Evolutionary conservation across 805 yeast species (phyloP).

Genomic region (Saccharomyces paradoxus): DNA sequence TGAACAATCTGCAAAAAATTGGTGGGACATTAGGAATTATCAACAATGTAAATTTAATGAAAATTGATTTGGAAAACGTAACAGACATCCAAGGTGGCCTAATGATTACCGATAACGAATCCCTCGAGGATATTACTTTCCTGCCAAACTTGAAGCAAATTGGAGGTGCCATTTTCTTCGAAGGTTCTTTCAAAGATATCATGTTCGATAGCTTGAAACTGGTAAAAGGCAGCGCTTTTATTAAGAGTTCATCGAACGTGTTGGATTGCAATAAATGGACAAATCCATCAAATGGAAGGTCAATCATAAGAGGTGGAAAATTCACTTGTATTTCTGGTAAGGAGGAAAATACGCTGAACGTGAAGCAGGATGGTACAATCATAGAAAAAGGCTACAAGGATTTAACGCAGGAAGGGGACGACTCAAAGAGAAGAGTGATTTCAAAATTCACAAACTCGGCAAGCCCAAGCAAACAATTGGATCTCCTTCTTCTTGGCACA

Average conservation of each 20-base stretch:
- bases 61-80: constrained; percentile 44
- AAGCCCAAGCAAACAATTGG: not conserved
- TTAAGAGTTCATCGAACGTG: constrained; percentile 41
- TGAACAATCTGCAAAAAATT: constrained; percentile 49
- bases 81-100: constrained; percentile 70
- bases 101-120: constrained; percentile 56
- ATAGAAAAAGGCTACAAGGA: constrained; percentile 21
- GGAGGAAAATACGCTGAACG: constrained; percentile 36
- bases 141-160: constrained; percentile 52
- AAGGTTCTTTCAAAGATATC: constrained; percentile 54
- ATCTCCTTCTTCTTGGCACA: not conserved
- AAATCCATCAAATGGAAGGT: constrained; percentile 38
- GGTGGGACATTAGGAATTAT: constrained; percentile 67
- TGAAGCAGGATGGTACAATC: constrained; percentile 41
- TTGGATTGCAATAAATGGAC: constrained; percentile 65
- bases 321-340: constrained; percentile 51
- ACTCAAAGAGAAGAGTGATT: constrained; percentile 1
- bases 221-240: constrained; percentile 69
- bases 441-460: not conserved
- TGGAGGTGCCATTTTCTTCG: constrained; percentile 73
- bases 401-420: constrained; percentile 10
- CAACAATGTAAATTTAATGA: constrained; percentile 43
- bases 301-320: constrained; percentile 69
- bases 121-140: constrained; percentile 45
- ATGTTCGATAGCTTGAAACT: constrained; percentile 47